Percentiles rank a stretch among this genome's conserved stretches.
Evolutionary conservation across 2,329 filamentous ascomycete genomes (phyloP).

Genomic region (Botryotinia globosa): DNA sequence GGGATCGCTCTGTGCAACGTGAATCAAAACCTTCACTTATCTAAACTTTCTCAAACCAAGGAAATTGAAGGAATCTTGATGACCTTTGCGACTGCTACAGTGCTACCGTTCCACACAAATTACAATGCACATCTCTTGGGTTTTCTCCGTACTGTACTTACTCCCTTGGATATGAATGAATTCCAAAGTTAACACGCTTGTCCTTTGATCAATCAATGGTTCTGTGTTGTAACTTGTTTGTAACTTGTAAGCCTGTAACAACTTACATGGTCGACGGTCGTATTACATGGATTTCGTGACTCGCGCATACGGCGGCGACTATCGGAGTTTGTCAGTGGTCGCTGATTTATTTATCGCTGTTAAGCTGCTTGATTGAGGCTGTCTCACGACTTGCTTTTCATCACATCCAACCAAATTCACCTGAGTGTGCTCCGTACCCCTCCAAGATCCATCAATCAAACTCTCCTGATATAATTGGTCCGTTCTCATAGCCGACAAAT

Average conservation of each 20-base stretch:
- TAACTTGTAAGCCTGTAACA: neutral
- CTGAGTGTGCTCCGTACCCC: slow-evolving; percentile 7
- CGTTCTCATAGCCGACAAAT: neutral
- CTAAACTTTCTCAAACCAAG: neutral
- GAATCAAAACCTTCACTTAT: neutral
- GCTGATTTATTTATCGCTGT: neutral
- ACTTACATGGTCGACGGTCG: neutral
- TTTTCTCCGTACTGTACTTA: neutral
- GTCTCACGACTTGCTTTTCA: neutral
- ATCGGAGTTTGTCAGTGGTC: slow-evolving; percentile 6
- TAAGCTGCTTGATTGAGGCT: neutral
- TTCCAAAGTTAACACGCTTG: neutral
- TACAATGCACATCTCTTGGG: neutral
- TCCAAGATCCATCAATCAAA: slow-evolving; percentile 2
- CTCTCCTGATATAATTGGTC: neutral
- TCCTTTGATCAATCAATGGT: neutral
- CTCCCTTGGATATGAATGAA: neutral
- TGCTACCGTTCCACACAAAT: no score
- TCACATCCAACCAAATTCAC: neutral
- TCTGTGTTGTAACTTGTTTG: neutral
- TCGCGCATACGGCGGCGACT: slow-evolving; percentile 14
- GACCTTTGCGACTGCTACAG: neutral
- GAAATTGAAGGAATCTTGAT: no score
- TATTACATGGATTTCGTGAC: neutral
- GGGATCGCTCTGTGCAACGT: neutral